Evolutionary conservation across 208 protist genomes (phyloP), one percentile per base, ranked within the genome.

Genomic region (Trypanosoma melophagium): DNA sequence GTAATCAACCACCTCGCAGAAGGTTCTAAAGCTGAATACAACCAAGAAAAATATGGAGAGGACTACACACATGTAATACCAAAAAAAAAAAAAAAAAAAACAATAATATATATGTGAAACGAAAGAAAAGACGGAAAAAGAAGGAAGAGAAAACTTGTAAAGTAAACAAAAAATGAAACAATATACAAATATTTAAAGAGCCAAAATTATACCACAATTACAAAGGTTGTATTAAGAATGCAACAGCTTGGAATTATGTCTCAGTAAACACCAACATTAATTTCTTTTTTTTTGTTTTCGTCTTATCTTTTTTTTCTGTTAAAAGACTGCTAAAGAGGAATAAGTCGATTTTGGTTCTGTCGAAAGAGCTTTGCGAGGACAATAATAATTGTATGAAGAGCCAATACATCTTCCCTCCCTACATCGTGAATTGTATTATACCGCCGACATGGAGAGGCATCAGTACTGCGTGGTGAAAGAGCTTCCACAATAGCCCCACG

Each of bases 341-440:
- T 88, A 8, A 95, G 74, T 22, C 75, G 76, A 67, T 90, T 88
- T 55, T 90, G 83, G 66, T 95, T 95, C 65, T 91, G 84, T 12
- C 82, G 71, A 61, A 95, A 95, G 24, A 92, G 73, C 50, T 87
- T 91, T 24, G 86, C 70, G 10, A 95, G 77, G 42, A 91, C 61
- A 17, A 95, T 68, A 28, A 92, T 75, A 42, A 95, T 50, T 5
- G 86, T 84, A 59, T 89, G 83, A 10, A 95, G 54, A 3, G 84
- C 86, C n/a, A 82, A 69, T 42, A 95, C 69, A 52, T 95, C 89
- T 24, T 84, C 78, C 12, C 45, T 35, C 0, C 71, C 31, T 22
- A 95, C 52, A 45, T 92, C 83, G 10, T 73, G 19, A 14, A 92
- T 53, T 13, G 61, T 60, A 10, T 66, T 66, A 72, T 95, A 95